Evolutionary conservation across 192 early-diverging fungal genomes (phyloP).

Genomic region (Oehlia diaphana): DNA sequence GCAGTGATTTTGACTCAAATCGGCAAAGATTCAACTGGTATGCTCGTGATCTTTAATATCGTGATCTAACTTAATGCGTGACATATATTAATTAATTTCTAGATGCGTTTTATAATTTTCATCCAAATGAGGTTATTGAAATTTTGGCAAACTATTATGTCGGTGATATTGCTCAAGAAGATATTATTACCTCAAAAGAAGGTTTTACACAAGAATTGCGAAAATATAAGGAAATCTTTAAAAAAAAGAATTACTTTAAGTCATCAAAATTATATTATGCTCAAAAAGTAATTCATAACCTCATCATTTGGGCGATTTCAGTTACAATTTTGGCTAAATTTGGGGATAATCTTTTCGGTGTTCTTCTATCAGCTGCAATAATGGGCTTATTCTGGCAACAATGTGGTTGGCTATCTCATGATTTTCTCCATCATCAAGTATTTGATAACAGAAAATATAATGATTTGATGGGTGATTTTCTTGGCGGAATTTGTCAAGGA

Average conservation of each 20-base stretch:
- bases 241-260: conserved; percentile 58
- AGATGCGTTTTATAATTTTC: conserved; percentile 81
- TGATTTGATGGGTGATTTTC: conserved; percentile 63
- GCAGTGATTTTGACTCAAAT: conserved; percentile 72
- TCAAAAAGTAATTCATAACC: conserved; percentile 57
- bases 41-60: not conserved
- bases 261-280: conserved; percentile 71
- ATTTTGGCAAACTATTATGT: conserved; percentile 74
- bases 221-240: conserved; percentile 53
- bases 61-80: too few species aligned
- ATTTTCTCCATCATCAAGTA: conserved; percentile 80
- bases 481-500: conserved; percentile 76
- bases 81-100: not conserved
- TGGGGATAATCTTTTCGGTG: conserved; percentile 52
- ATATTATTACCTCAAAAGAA: conserved; percentile 50
- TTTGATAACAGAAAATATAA: conserved; percentile 67
- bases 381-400: conserved; percentile 82
- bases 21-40: conserved; percentile 72
- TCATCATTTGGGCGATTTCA: conserved; percentile 51
- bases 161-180: conserved; percentile 60
- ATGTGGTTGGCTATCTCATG: conserved; percentile 82
- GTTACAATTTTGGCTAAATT: conserved; percentile 50
- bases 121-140: conserved; percentile 62
- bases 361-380: conserved; percentile 55
- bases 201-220: conserved; percentile 64